phyloP scores from a whole-genome alignment of 139 green algal genomes.

The Micromonas commoda region DNA sequence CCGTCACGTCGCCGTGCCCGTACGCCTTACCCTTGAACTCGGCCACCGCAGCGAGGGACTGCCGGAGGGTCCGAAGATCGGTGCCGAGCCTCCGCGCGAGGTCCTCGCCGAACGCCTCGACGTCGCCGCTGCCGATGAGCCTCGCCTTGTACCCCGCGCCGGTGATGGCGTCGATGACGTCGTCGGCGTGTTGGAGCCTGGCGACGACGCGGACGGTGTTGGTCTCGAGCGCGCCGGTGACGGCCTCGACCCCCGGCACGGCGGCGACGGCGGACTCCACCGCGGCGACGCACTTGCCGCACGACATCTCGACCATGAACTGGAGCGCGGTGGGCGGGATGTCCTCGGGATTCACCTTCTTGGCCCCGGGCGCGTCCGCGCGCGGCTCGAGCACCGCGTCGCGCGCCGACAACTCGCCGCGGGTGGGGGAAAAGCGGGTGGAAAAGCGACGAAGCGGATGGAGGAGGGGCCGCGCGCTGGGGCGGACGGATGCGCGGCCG shows the following conservation, averaged over 20 bases:
- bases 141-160: constrained; percentile 1
- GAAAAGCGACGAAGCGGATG: too few relatives aligned
- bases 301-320: constrained; percentile 24
- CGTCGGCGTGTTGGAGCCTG: background rate
- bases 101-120: constrained; percentile 2
- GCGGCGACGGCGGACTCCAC: background rate
- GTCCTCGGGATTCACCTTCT: background rate
- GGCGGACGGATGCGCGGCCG: too few relatives aligned
- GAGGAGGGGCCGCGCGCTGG: too few relatives aligned
- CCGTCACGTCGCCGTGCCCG: background rate
- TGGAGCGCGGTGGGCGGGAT: too few relatives aligned
- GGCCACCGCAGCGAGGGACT: constrained; percentile 15
- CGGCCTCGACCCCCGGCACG: background rate
- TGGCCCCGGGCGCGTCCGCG: background rate
- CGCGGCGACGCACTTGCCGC: constrained; percentile 21
- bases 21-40: constrained; percentile 26
- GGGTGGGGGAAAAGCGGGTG: too few relatives aligned
- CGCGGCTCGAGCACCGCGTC: too few relatives aligned
- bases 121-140: constrained; percentile 12
- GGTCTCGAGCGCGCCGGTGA: background rate
- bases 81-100: constrained; percentile 17
- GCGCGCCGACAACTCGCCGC: background rate
- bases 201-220: constrained; percentile 13
- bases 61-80: constrained; percentile 12
- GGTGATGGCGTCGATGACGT: background rate